phyloP scores from a whole-genome alignment of 139 green algal genomes.

The Monoraphidium neglectum region DNA sequence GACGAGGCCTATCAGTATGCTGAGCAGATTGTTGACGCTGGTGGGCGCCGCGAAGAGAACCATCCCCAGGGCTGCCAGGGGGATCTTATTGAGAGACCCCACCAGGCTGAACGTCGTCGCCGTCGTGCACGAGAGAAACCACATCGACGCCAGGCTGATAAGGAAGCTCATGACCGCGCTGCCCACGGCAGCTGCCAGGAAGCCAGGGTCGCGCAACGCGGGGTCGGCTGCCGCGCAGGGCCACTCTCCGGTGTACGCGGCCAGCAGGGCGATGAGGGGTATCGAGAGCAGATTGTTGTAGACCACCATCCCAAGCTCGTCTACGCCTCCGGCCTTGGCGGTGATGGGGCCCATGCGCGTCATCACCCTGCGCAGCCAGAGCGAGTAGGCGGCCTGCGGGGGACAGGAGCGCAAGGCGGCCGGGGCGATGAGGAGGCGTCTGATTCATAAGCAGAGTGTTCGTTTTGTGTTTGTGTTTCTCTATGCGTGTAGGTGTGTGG shows the following conservation, averaged over 20 bases:
- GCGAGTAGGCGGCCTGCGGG: conserved; percentile 57
- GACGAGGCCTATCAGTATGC: conserved; percentile 68
- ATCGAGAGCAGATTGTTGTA: conserved; percentile 91
- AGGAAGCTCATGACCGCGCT: conserved; percentile 60
- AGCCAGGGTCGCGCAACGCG: conserved; percentile 45
- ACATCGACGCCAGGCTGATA: conserved; percentile 82
- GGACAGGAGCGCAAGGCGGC: no score
- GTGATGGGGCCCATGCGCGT: conserved; percentile 27
- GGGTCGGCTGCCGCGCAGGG: conserved; percentile 36
- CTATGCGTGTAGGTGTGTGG: no score
- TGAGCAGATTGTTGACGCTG: conserved; percentile 66
- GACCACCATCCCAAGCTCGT: conserved; percentile 74
- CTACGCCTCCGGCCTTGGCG: conserved; percentile 42
- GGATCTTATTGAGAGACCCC: conserved; percentile 88
- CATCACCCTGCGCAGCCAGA: conserved; percentile 76
- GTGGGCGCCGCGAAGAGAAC: conserved; percentile 72
- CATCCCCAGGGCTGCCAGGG: conserved; percentile 79
- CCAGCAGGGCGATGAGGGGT: conserved; percentile 66
- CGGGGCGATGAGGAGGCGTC: no score
- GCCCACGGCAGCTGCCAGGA: conserved; percentile 41
- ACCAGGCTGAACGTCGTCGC: conserved; percentile 84
- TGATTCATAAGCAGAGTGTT: no score
- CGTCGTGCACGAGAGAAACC: conserved; percentile 88
- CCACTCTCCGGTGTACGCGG: conserved; percentile 57
- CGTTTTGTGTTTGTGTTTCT: no score